Conservation (phyloP, 2,329 filamentous ascomycete genomes). For the Aspergillus sp. region DNA sequence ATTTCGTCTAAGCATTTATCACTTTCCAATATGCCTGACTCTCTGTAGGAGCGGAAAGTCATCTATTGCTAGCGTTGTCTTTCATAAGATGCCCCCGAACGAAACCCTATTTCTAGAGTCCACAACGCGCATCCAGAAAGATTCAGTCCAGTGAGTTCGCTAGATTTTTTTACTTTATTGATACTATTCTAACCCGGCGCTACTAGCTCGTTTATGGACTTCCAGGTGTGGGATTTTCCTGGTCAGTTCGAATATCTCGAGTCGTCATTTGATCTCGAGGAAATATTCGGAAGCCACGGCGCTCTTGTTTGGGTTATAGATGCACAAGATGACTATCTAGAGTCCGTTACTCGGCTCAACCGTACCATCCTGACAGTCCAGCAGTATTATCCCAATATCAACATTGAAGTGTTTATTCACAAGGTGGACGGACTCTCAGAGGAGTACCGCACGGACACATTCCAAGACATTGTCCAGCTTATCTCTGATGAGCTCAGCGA, state of each 20-base stretch:
- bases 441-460: slow-evolving; percentile 93
- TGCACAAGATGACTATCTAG: slow-evolving; percentile 95
- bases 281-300: slow-evolving; percentile 91
- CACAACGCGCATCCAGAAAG: slow-evolving; percentile 89
- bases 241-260: slow-evolving; percentile 93
- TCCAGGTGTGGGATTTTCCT: slow-evolving; percentile 97
- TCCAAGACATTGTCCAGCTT: slow-evolving; percentile 92
- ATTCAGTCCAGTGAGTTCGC: slow-evolving; percentile 82
- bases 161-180: not conserved
- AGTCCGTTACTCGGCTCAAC: slow-evolving; percentile 84
- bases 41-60: slow-evolving; percentile 85
- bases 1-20: not conserved
- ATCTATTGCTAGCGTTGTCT: slow-evolving; percentile 98
- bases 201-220: slow-evolving; percentile 93
- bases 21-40: slow-evolving; percentile 15
- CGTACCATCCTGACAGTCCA: slow-evolving; percentile 86
- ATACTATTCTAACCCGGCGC: not conserved
- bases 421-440: slow-evolving; percentile 98
- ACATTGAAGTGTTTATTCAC: slow-evolving; percentile 98
- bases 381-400: slow-evolving; percentile 85
- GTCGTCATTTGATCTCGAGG: slow-evolving; percentile 83
- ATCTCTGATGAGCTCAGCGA: slow-evolving; percentile 96
- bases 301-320: slow-evolving; percentile 98
- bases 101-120: slow-evolving; percentile 96
- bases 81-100: slow-evolving; percentile 93